Evolutionary conservation across 352 stramenopile species (phyloP).

Genomic region (Phytophthora pluvialis): DNA sequence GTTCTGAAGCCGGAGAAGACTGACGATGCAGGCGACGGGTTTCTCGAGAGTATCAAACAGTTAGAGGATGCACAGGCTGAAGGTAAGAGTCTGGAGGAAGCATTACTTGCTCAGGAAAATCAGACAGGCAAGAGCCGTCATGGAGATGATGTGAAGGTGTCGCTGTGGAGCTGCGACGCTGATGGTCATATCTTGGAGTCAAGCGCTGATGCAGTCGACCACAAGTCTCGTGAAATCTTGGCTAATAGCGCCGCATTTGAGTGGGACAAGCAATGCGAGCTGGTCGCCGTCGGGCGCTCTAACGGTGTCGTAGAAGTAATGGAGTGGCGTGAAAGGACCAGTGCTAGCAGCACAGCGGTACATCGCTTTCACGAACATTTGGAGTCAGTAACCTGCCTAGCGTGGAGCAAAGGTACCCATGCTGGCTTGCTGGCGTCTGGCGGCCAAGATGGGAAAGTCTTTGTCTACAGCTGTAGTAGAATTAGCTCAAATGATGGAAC

Average conservation of each 20-base stretch:
- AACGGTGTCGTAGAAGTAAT: constrained; percentile 59
- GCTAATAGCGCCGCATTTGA: constrained; percentile 33
- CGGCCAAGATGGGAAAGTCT: constrained; percentile 54
- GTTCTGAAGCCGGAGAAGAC: constrained; percentile 10
- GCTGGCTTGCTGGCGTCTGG: constrained; percentile 51
- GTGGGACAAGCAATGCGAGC: constrained; percentile 31
- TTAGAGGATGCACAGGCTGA: constrained; percentile 57
- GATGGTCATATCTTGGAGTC: constrained; percentile 44
- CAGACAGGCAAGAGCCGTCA: constrained; percentile 2
- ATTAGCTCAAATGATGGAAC: background rate
- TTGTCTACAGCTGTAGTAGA: constrained; percentile 47
- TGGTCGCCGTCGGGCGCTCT: constrained; percentile 46
- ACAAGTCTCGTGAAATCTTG: constrained; percentile 33
- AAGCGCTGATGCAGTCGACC: constrained; percentile 37
- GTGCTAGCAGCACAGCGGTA: background rate
- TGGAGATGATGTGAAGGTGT: constrained; percentile 34
- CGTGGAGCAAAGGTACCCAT: constrained; percentile 38
- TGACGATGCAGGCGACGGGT: constrained; percentile 12
- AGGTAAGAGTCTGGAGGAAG: constrained; percentile 58
- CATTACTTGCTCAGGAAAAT: constrained; percentile 42
- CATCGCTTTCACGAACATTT: constrained; percentile 60
- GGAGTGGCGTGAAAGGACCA: background rate
- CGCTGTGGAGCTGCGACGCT: constrained; percentile 61
- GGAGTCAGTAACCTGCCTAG: constrained; percentile 48
- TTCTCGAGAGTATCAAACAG: constrained; percentile 56